Base-by-base conservation (phyloP, 1,284 basidiomycete species). In the Ganoderma meredithae region DNA sequence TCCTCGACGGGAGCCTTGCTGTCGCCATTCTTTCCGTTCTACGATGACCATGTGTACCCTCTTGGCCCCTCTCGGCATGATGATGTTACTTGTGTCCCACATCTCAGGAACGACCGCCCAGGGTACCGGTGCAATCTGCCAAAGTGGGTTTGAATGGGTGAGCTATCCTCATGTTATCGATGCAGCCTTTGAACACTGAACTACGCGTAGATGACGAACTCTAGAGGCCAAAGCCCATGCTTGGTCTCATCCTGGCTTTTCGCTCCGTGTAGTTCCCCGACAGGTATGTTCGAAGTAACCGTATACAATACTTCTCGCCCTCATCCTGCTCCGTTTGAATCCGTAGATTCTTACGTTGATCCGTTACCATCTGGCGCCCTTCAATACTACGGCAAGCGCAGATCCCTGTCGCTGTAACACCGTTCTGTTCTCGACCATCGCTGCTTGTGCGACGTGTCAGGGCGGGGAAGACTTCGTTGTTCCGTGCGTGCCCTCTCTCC, bases 221-320 rank as follows among this genome's bases (percentile, higher is more conserved):
- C 67, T 19, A 61, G 64, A 53, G 66, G 62, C 3, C 71, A 72
- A 33, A 72, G 67, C 39, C 71, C 71, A n/a, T 72, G 69, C 31
- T 52, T 72, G 31, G 55, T 72, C 10, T 47, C 71, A 0, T 70
- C 69, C 4, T 72, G 66, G 19, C 67, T 72, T 22, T 63, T 71
- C 52, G 55, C 65, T 1, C 69, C 69, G 25, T 72, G 71, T 25
- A 44, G 67, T 10, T 17, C 67, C 3, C 17, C 59, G 7, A 49
- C 69, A 17, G 55, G 71, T 72, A 19, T 60, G 68, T 64, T 6
- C 12, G 3, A 27, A 40, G 12, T 5, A 1, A 13, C 17, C n/a
- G 15, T 8, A 3, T 7, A 31, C 10, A 9, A 13, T 25, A 3
- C 2, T 49, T 22, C 3, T 17, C 6, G 6, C 43, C 17, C 36